Percentiles rank a stretch among this genome's conserved stretches.
Evolutionary conservation across 495 filamentous ascomycete species (phyloP).

Genomic region (Pyrenopolyporus hunteri): DNA sequence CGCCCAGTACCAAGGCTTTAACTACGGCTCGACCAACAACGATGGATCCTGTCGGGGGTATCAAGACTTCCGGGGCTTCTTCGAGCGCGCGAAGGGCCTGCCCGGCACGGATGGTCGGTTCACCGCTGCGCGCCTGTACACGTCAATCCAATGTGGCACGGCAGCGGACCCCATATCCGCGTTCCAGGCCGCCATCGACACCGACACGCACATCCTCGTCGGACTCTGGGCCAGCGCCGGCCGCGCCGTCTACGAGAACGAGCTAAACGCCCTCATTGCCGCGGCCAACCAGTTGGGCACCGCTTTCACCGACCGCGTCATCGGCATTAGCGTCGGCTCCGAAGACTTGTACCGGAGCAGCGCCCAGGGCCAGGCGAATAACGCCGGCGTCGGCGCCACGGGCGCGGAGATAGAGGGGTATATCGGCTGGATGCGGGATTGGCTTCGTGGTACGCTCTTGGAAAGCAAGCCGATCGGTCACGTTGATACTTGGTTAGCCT

Average conservation of each 20-base stretch:
- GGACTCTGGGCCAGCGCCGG: conserved; percentile 74
- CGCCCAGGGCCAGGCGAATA: conserved; percentile 49
- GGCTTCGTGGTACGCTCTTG: conserved; percentile 60
- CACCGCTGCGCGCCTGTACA: conserved; percentile 61
- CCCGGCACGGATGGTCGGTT: conserved; percentile 67
- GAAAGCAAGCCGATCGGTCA: conserved; percentile 67
- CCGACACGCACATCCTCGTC: conserved; percentile 67
- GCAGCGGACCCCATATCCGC: conserved; percentile 60
- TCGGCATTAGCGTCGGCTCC: conserved; percentile 79
- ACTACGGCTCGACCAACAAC: conserved; percentile 65
- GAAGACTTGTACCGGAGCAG: conserved; percentile 81
- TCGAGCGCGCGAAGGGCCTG: conserved; percentile 68
- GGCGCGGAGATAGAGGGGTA: conserved; percentile 61
- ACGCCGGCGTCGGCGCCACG: conserved; percentile 55
- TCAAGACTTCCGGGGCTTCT: conserved; percentile 66
- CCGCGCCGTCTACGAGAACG: conserved; percentile 59
- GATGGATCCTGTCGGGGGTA: conserved; percentile 64
- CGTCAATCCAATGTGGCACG: conserved; percentile 45
- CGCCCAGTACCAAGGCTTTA: conserved; percentile 67
- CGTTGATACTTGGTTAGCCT: conserved; percentile 74
- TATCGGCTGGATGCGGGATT: conserved; percentile 62
- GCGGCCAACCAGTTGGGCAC: conserved; percentile 63
- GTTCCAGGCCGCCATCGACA: conserved; percentile 72
- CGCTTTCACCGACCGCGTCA: conserved; percentile 63
- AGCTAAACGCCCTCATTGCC: conserved; percentile 66